These are phyloP conservation scores for Penicillium occitanis DNA, from an alignment of 2,329 filamentous ascomycete species.

Conservation along the genomic window DNA sequence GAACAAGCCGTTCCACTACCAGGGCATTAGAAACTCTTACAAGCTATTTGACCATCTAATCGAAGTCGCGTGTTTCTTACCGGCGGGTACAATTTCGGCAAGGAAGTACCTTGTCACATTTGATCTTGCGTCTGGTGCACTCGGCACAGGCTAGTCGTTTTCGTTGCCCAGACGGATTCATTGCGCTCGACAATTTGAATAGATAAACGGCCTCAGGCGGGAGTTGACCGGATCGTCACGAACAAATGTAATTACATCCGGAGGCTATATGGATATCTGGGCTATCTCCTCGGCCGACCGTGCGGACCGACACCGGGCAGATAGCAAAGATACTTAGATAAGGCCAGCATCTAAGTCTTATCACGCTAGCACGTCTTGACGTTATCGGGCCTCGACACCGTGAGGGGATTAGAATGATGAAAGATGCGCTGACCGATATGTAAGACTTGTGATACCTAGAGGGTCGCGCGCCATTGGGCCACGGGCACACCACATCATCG, in stretches of 20 bases:
- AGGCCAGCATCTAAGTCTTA: not conserved
- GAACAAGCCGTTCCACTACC: slow-evolving; percentile 15
- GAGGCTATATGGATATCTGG: not conserved
- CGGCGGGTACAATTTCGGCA: slow-evolving; percentile 39
- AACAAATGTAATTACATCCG: not conserved
- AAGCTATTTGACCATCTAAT: not conserved
- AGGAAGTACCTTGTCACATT: slow-evolving; percentile 45
- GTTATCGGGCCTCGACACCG: not conserved
- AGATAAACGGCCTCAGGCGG: not conserved
- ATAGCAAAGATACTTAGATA: not conserved
- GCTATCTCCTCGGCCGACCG: slow-evolving; percentile 2
- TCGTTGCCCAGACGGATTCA: slow-evolving; percentile 21
- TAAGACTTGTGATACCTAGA: not conserved
- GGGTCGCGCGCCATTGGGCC: not conserved
- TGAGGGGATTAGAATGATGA: not conserved
- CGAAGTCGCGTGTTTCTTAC: slow-evolving; percentile 5
- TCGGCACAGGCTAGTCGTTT: slow-evolving; percentile 31
- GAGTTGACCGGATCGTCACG: not conserved
- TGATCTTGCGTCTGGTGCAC: slow-evolving; percentile 32
- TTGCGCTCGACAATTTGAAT: not conserved
- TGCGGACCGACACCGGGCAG: not conserved
- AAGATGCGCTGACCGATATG: not conserved
- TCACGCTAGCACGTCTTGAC: not conserved
- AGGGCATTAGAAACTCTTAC: not conserved
- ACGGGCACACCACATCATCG: not conserved